phyloP scores from a whole-genome alignment of 116 monocot genomes.

The Zostera marina region DNA sequence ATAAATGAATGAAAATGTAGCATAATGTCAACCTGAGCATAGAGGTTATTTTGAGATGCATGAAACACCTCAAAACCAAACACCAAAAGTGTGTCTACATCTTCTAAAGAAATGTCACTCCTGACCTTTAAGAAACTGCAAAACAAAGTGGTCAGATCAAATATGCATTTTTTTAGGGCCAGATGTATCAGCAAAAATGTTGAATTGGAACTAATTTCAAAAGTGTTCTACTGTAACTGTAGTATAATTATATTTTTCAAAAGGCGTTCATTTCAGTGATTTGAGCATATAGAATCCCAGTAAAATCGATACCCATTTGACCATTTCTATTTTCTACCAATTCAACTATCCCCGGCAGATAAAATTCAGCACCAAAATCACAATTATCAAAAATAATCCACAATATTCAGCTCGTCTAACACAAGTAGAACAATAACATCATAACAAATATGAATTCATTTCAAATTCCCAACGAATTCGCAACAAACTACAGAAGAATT shows the following conservation, averaged over 20 bases:
- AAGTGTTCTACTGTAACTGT: too few relatives aligned
- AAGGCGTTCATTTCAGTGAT: too few relatives aligned
- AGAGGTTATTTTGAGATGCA: constrained; percentile 67
- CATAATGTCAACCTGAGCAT: constrained; percentile 58
- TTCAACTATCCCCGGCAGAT: neutral
- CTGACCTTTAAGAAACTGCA: constrained; percentile 82
- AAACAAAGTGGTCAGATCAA: neutral
- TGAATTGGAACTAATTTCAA: neutral
- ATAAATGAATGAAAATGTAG: constrained; percentile 5
- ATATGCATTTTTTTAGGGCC: neutral
- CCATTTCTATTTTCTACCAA: too few relatives aligned
- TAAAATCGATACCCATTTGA: constrained; percentile 1
- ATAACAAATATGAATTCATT: neutral
- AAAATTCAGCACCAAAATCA: neutral
- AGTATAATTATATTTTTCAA: too few relatives aligned
- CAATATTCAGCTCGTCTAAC: neutral
- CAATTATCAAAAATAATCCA: neutral
- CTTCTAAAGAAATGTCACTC: constrained; percentile 60
- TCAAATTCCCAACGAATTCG: too few relatives aligned
- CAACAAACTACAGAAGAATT: too few relatives aligned
- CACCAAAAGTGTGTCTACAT: constrained; percentile 56
- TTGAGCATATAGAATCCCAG: neutral
- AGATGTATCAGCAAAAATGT: neutral
- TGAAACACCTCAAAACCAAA: constrained; percentile 75
- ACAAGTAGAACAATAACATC: neutral